Conservation (phyloP, 1,139 yeast species). For the Yamadazyma pseudoaaseri region DNA sequence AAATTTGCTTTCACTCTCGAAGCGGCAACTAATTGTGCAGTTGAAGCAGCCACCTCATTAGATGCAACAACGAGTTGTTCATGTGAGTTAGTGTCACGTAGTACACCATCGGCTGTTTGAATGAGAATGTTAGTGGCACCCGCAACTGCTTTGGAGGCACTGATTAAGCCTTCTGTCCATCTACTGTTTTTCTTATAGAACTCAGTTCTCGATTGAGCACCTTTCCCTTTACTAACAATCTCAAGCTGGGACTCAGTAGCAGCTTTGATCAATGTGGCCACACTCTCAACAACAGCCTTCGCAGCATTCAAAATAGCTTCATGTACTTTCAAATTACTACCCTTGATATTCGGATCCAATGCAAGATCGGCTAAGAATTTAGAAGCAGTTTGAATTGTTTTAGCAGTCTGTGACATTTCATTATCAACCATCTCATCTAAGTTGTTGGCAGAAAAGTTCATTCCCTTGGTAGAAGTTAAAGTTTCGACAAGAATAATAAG, state of each 20-base stretch:
- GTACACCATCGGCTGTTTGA: slow-evolving; percentile 83
- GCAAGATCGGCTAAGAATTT: slow-evolving; percentile 56
- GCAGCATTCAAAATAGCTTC: slow-evolving; percentile 80
- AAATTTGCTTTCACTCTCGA: slow-evolving; percentile 83
- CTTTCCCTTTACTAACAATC: slow-evolving; percentile 72
- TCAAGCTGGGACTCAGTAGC: slow-evolving; percentile 84
- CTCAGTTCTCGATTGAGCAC: slow-evolving; percentile 65
- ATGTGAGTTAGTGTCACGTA: slow-evolving; percentile 60
- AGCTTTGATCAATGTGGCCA: slow-evolving; percentile 67
- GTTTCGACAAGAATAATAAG: slow-evolving; percentile 57
- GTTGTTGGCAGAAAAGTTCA: slow-evolving; percentile 50
- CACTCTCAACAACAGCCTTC: slow-evolving; percentile 77
- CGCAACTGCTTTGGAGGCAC: slow-evolving; percentile 90
- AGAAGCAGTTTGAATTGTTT: slow-evolving; percentile 67
- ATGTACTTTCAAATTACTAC: slow-evolving; percentile 68
- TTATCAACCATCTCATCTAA: slow-evolving; percentile 68
- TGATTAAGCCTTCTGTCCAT: slow-evolving; percentile 93
- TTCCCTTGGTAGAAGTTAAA: slow-evolving; percentile 43
- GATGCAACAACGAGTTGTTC: slow-evolving; percentile 90
- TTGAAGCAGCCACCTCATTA: slow-evolving; percentile 89
- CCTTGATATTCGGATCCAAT: slow-evolving; percentile 53
- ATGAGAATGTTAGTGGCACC: slow-evolving; percentile 78
- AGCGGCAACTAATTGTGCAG: slow-evolving; percentile 91
- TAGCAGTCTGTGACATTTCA: slow-evolving; percentile 73
- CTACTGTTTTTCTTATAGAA: slow-evolving; percentile 86